phyloP scores from a whole-genome alignment of 306 rosid genomes.

The Datisca glomerata region DNA sequence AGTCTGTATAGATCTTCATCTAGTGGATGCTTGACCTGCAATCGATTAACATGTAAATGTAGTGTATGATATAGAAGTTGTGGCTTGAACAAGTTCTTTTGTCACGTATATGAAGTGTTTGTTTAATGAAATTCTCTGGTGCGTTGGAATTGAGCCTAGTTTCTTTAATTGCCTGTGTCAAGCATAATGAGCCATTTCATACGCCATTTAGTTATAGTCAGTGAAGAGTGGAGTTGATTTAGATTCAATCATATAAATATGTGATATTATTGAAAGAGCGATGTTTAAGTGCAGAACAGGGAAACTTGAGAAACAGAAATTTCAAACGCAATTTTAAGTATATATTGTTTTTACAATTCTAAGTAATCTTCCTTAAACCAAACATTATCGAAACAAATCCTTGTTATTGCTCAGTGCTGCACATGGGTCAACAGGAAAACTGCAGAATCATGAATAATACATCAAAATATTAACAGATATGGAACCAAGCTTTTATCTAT shows the following conservation, averaged over 20 bases:
- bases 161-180: too few relatives aligned
- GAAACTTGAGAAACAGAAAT: too few relatives aligned
- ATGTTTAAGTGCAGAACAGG: too few relatives aligned
- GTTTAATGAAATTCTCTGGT: too few relatives aligned
- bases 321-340: not conserved
- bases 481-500: too few relatives aligned
- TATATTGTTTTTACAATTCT: not conserved
- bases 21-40: slow-evolving; percentile 11
- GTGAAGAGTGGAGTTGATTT: too few relatives aligned
- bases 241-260: too few relatives aligned
- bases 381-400: not conserved
- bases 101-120: too few relatives aligned
- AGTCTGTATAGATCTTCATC: slow-evolving; percentile 1
- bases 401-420: not conserved
- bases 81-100: not conserved
- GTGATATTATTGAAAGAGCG: too few relatives aligned
- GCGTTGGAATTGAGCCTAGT: too few relatives aligned
- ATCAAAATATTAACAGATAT: not conserved
- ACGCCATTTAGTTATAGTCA: too few relatives aligned
- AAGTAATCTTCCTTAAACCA: not conserved
- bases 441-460: not conserved
- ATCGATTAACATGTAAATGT: slow-evolving; percentile 21
- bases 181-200: too few relatives aligned
- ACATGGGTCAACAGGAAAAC: not conserved
- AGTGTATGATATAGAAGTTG: slow-evolving; percentile 21